Base-by-base conservation (phyloP, 192 early-diverging fungal genomes). In the Coemansia sp. region DNA sequence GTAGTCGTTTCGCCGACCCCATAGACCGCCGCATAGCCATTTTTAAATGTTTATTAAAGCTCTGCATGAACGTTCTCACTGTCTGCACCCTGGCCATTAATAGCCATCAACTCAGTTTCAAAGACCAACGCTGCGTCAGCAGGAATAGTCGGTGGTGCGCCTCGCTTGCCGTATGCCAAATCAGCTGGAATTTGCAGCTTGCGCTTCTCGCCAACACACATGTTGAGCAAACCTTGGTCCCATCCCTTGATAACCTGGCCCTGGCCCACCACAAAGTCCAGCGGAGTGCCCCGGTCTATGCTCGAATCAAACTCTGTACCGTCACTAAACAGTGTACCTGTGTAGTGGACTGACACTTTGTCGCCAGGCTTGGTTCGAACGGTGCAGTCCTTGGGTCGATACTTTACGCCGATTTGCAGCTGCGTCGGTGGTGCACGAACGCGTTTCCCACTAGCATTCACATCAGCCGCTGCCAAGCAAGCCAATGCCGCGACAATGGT, bases 261-360 rank as follows among this genome's bases (percentile, higher is more conserved):
- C n/a, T 92, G 90, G 62, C 96, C 96, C 62, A 98, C 90, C 17
- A 73, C 80, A 75, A 89, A 93, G 12, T 83, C 82, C 58, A 96
- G 90, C 38, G 96, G 93, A 43, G 87, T 45, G 6, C 87, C 85
- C 43, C 93, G 92, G 69, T 94, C 89, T 38, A 76, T 65, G 61
- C 91, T 91, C 58, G 89, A 90, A 69, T 98, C 96, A 68, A 98
- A 98, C 75, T 92, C 87, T 14, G 59, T 80, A 19, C 93, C 93
- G 62, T 88, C 83, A 59, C 82, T 79, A n/a, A 72, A 64, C 6
- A 92, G 72, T 12, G 47, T 65, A 9, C 68, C 82, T 55, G 54
- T 69, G 66, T 89, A 91, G 80, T 89, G 89, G 22, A 91, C 87
- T 14, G 83, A 75, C 0, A 89, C 74, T 22, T 65, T 85, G 69